These are phyloP conservation scores for Fusarium goolgardi DNA, from an alignment of 2,329 filamentous ascomycete species.

Conservation along the genomic window DNA sequence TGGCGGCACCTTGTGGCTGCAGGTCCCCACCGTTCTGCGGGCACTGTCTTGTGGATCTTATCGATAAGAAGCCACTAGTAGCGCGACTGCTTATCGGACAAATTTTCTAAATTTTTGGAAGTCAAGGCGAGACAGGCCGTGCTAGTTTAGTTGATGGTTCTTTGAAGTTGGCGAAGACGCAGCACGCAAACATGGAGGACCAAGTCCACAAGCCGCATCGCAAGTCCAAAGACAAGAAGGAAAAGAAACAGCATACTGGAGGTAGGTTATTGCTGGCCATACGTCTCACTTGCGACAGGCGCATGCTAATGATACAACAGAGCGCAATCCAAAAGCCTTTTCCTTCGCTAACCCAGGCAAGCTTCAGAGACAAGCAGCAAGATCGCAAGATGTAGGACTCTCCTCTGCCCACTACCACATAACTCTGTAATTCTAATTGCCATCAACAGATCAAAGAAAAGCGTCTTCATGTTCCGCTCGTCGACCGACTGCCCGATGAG, in stretches of 20 bases:
- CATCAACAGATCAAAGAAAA: conserved; percentile 85
- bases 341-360: conserved; percentile 85
- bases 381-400: conserved; percentile 74
- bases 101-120: conserved; percentile 48
- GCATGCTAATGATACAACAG: conserved; percentile 55
- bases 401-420: neutral
- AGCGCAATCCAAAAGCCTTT: conserved; percentile 90
- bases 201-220: conserved; percentile 89
- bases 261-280: conserved; percentile 2
- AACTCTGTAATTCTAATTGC: conserved; percentile 40
- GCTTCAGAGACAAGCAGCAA: conserved; percentile 77
- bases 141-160: conserved; percentile 37
- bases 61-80: conserved; percentile 36
- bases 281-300: neutral
- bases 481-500: conserved; percentile 95
- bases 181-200: conserved; percentile 74
- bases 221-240: conserved; percentile 90
- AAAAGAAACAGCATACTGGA: conserved; percentile 56
- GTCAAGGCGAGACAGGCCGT: conserved; percentile 26
- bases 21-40: neutral
- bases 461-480: conserved; percentile 92
- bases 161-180: conserved; percentile 41
- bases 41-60: conserved; percentile 3
- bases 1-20: conserved; percentile 5
- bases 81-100: conserved; percentile 32